Base-by-base conservation (phyloP, 106 monocot species). In the Dendrobium nobile region DNA sequence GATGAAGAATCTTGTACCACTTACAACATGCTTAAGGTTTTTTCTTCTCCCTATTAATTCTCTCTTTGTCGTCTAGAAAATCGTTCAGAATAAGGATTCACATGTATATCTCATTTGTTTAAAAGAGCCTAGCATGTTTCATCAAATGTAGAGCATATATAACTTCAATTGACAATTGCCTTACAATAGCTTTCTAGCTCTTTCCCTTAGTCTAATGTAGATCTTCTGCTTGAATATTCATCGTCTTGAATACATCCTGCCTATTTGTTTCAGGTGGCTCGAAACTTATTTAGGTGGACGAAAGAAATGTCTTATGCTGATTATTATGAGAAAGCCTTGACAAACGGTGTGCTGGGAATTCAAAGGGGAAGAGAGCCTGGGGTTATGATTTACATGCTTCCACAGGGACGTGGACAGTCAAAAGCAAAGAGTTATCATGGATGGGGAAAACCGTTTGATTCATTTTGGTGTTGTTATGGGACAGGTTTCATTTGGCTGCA, bases 401-500 rank as follows among this genome's bases (percentile, higher is more conserved):
- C 98, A 2, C 87, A 79, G 47, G 90, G 90, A 2, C 88, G 81
- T 83, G 98, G 98, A 26, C 84, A 84, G 17, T 95, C 98, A 15
- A 98, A 98, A 42, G 95, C 92, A 77, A 79, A 40, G 15, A 91
- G 87, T 55, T 91, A 87, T 70, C 98, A 98, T 85, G 86, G 87
- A 27, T 98, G 98, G 98, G 98, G 98, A 86, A 91, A 89, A 80
- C 73, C 83, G 41, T 95, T 88, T 77, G 72, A 92, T 68, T 89
- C 89, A 17, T 98, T 98, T 80, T 98, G 98, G 98, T 98, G 98
- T 79, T 98, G 98, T 82, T 98, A 98, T 85, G 98, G 98, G 48
- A 98, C 98, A 85, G 98, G 98, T 98, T 28, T 76, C 27, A 51
- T 51, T 48, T 48, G n/a, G 16, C 27, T 76, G 76, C 22, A 1